Conservation (phyloP, 2,329 filamentous ascomycete genomes). For the Pseudonectria foliicola region DNA sequence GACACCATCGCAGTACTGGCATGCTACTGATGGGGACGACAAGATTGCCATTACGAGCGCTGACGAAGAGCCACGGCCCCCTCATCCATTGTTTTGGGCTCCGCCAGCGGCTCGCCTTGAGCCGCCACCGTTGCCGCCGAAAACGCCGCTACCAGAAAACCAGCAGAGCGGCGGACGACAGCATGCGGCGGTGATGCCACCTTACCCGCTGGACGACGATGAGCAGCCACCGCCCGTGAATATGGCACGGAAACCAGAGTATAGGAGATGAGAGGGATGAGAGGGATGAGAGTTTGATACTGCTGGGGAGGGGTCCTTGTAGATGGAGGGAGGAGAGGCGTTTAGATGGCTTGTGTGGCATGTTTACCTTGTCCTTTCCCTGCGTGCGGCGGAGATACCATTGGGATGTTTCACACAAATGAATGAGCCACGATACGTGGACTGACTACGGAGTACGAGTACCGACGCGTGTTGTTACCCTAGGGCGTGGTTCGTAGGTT, state of each 20-base stretch:
- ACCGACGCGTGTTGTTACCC: too few species aligned
- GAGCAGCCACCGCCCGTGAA: slow-evolving; percentile 79
- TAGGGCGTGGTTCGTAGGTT: too few species aligned
- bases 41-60: slow-evolving; percentile 58
- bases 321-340: background rate
- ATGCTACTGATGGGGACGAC: slow-evolving; percentile 52
- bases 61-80: slow-evolving; percentile 48
- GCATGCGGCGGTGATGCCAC: slow-evolving; percentile 40
- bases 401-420: too few species aligned
- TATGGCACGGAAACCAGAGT: slow-evolving; percentile 77
- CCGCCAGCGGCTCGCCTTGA: slow-evolving; percentile 36
- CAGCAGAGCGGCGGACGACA: slow-evolving; percentile 27
- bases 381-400: too few species aligned
- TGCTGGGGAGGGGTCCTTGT: background rate
- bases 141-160: slow-evolving; percentile 61
- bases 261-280: slow-evolving; percentile 43
- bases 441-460: too few species aligned
- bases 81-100: slow-evolving; percentile 25
- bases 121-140: slow-evolving; percentile 68
- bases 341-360: slow-evolving; percentile 4
- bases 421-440: too few species aligned
- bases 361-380: background rate
- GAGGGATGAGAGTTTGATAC: too few species aligned
- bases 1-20: slow-evolving; percentile 49
- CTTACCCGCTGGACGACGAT: slow-evolving; percentile 74